phyloP scores from a whole-genome alignment of 805 yeast species.

The Ogataea glucozyma region DNA sequence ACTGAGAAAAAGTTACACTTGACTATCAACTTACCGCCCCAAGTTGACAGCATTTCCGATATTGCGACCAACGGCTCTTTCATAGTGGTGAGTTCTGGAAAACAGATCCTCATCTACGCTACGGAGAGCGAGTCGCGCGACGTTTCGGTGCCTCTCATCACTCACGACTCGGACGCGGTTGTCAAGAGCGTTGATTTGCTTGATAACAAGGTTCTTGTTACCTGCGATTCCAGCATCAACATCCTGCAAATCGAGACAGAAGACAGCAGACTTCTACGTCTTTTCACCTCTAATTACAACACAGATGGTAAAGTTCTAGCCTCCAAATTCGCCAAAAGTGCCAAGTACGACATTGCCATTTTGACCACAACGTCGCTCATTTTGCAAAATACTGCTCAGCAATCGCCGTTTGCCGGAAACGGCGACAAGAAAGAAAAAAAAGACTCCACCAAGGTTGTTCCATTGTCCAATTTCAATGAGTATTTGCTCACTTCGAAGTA shows the following conservation, averaged over 20 bases:
- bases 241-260: slow-evolving; percentile 19
- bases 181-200: slow-evolving; percentile 21
- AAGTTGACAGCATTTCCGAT: slow-evolving; percentile 16
- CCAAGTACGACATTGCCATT: slow-evolving; percentile 25
- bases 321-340: slow-evolving; percentile 21
- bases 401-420: slow-evolving; percentile 3
- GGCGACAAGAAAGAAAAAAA: background rate
- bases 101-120: slow-evolving; percentile 16
- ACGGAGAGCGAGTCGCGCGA: slow-evolving; percentile 10
- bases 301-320: slow-evolving; percentile 19
- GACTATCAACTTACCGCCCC: slow-evolving; percentile 16
- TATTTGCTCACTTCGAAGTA: slow-evolving; percentile 24
- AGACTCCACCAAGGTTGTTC: slow-evolving; percentile 15
- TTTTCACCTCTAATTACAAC: slow-evolving; percentile 18
- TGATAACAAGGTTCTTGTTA: slow-evolving; percentile 22
- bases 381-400: slow-evolving; percentile 20
- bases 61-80: slow-evolving; percentile 16
- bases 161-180: slow-evolving; percentile 15
- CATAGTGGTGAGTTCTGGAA: slow-evolving; percentile 19
- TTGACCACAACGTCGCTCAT: slow-evolving; percentile 26
- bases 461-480: slow-evolving; percentile 21
- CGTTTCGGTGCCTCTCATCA: slow-evolving; percentile 7
- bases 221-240: slow-evolving; percentile 20
- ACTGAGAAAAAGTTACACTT: slow-evolving; percentile 9
- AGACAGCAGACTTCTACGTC: slow-evolving; percentile 15